Evolutionary conservation across 2,329 filamentous ascomycete species (phyloP).

Genomic region (Aspergillus sp.): DNA sequence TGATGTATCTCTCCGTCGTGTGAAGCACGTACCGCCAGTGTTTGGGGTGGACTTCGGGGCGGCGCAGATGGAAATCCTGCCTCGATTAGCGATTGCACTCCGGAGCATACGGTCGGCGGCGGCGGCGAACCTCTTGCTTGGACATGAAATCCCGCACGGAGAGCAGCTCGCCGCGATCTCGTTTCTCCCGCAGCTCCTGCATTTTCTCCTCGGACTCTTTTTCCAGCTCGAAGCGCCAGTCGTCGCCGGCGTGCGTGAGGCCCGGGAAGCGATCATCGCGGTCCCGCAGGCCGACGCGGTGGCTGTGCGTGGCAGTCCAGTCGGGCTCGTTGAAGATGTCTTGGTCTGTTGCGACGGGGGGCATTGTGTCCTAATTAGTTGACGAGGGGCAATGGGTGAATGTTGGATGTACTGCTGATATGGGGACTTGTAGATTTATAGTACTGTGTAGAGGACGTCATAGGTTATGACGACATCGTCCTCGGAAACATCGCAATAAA

Average conservation of each 20-base stretch:
- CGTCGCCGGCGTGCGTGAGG: conserved; percentile 33
- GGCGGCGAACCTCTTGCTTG: conserved; percentile 20
- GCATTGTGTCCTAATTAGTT: neutral
- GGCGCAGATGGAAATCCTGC: conserved; percentile 44
- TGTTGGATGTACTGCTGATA: too few relatives aligned
- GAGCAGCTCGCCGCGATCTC: conserved; percentile 22
- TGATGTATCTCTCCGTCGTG: conserved; percentile 49
- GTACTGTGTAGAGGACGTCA: too few relatives aligned
- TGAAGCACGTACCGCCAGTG: conserved; percentile 53
- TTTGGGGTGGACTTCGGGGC: conserved; percentile 44
- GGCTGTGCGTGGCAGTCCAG: conserved; percentile 38
- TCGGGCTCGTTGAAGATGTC: conserved; percentile 45
- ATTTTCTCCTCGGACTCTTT: conserved; percentile 24
- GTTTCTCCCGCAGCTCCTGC: conserved; percentile 21
- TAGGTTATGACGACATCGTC: too few relatives aligned
- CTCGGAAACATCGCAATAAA: too few relatives aligned
- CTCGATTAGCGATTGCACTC: neutral
- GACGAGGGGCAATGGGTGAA: too few relatives aligned
- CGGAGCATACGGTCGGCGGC: neutral
- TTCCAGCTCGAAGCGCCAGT: conserved; percentile 21
- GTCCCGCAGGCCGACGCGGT: conserved; percentile 42
- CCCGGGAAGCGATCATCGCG: conserved; percentile 37
- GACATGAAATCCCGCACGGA: conserved; percentile 26
- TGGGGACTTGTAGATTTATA: too few relatives aligned
- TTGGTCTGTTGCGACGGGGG: conserved; percentile 26